These are phyloP conservation scores for Beta lomatogona DNA, from an alignment of 179 eudicot species.

Conservation along the genomic window DNA sequence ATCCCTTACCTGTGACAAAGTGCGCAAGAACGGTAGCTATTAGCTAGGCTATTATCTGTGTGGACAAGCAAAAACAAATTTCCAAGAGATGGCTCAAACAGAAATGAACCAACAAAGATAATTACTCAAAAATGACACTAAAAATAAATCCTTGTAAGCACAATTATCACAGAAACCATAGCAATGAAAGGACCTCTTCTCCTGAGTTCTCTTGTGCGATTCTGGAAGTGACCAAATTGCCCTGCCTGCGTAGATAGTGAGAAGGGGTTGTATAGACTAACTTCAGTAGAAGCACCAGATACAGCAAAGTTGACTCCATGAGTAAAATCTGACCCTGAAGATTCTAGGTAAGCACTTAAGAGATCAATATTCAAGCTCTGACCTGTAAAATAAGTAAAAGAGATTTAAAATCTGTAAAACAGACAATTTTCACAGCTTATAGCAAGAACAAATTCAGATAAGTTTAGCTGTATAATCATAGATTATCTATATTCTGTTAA, in stretches of 20 bases:
- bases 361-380: too few species aligned
- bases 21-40: constrained; percentile 11
- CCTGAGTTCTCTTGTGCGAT: constrained; percentile 28
- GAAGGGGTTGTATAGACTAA: too few species aligned
- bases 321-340: too few species aligned
- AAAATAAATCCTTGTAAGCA: neutral
- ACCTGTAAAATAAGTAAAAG: too few species aligned
- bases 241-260: too few species aligned
- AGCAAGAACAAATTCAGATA: neutral
- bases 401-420: neutral
- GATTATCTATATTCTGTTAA: neutral
- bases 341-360: too few species aligned
- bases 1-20: constrained; percentile 32
- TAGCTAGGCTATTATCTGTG: too few species aligned
- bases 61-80: neutral
- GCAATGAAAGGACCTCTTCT: constrained; percentile 22
- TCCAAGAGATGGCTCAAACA: neutral
- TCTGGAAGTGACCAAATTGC: too few species aligned
- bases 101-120: neutral
- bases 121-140: neutral
- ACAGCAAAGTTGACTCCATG: too few species aligned
- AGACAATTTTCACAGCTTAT: neutral
- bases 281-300: too few species aligned
- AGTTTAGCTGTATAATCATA: neutral
- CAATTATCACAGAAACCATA: neutral